Base-by-base conservation (phyloP, 2,329 filamentous ascomycete genomes). In the Cryphonectria radicalis region DNA sequence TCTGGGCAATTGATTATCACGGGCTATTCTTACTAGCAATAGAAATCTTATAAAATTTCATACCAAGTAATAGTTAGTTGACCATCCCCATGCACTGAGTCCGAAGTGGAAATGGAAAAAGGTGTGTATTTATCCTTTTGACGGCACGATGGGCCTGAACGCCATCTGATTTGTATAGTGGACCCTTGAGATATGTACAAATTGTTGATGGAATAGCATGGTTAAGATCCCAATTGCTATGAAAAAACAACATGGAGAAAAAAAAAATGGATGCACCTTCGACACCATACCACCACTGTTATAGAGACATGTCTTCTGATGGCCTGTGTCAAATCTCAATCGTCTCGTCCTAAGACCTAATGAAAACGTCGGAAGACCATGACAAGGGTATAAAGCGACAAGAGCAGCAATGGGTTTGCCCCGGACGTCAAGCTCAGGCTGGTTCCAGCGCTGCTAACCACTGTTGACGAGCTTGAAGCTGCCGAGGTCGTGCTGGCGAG, bases 401-500 rank as follows among this genome's bases (percentile, higher is more conserved):
- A 19, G n/a, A 65, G 43, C 43, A 65, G 22, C 63, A 65, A 6
- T 14, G 63, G 63, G 11, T 35, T 53, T 19, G 42, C 28, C 13
- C 63, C 43, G 2, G 17, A 17, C 11, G 42, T 28, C 43, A 19
- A 17, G 25, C 42, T 22, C 25, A 53, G 43, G 43, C n/a, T 28
- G 10, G 63, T 28, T 32, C 42, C 63, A 6, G 63, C 42, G 40
- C 62, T 64, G 42, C 28, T 13, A n/a, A 19, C 63, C 14, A 19
- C 25, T 11, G 63, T 65, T 3, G 63, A 65, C 4, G 63, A 65
- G 42, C 28, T 53, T 35, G 63, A 50, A 17, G 63, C 43, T 28
- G 42, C 6, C 32, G 43, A 32, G 22, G 42, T 37, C 10, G 63
- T 50, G 25, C 42, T 50, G 25, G 63, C 6, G 40, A 50, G 43